These are phyloP conservation scores for Epichloe bromicola DNA, from an alignment of 2,329 filamentous ascomycete species.

Conservation along the genomic window DNA sequence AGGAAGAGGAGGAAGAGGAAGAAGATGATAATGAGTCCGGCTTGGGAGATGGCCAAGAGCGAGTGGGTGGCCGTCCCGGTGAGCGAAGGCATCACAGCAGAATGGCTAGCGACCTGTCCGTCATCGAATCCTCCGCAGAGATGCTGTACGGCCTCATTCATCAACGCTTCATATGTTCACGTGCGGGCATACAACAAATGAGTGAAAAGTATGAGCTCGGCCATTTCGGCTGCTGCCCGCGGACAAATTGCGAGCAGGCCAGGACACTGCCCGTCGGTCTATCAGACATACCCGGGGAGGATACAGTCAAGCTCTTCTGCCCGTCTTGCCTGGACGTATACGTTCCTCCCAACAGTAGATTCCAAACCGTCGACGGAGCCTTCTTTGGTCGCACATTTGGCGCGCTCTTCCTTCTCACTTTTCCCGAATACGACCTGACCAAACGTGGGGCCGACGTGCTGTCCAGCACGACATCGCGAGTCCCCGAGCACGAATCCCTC, in stretches of 20 bases:
- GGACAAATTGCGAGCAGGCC: slow-evolving; percentile 80
- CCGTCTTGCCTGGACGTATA: slow-evolving; percentile 95
- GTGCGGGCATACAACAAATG: slow-evolving; percentile 97
- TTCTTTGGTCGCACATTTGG: slow-evolving; percentile 98
- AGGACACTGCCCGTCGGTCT: slow-evolving; percentile 87
- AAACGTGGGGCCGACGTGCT: slow-evolving; percentile 54
- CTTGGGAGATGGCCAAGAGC: slow-evolving; percentile 45
- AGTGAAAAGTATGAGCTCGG: slow-evolving; percentile 96
- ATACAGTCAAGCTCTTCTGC: slow-evolving; percentile 97
- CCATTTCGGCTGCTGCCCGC: slow-evolving; percentile 92
- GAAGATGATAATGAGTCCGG: slow-evolving; percentile 60
- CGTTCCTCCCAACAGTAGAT: slow-evolving; percentile 90
- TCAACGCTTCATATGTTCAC: slow-evolving; percentile 93
- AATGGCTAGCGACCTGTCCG: slow-evolving; percentile 82
- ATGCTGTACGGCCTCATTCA: slow-evolving; percentile 97
- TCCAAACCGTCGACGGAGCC: slow-evolving; percentile 92
- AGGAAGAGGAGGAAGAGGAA: slow-evolving; percentile 67
- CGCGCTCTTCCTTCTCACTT: slow-evolving; percentile 94
- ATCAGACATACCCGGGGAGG: slow-evolving; percentile 88
- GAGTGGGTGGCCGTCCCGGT: slow-evolving; percentile 23
- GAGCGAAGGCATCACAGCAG: slow-evolving; percentile 70
- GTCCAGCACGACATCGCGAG: slow-evolving; percentile 20
- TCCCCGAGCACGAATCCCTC: slow-evolving; percentile 32
- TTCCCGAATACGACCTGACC: slow-evolving; percentile 85
- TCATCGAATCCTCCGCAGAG: slow-evolving; percentile 96